Percentiles rank a stretch among this genome's conserved stretches.
These are phyloP conservation scores for Colletotrichum salicis DNA, from an alignment of 2,329 filamentous ascomycete species.

Conservation along the genomic window DNA sequence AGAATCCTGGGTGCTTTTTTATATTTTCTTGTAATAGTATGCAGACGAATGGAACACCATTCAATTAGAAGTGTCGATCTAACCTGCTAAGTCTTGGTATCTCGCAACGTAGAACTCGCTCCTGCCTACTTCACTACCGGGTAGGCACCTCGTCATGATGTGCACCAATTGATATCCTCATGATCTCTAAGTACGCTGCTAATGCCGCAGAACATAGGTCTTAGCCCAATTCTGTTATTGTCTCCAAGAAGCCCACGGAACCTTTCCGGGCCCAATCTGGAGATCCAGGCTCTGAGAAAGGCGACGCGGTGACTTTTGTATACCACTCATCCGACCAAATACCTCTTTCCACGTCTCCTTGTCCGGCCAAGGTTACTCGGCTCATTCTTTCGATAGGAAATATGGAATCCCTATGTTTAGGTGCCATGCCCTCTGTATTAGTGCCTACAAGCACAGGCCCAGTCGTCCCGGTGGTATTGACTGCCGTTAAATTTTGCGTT, in stretches of 20 bases:
- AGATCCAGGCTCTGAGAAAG: background rate
- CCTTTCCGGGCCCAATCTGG: background rate
- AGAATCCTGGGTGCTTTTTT: background rate
- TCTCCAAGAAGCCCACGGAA: background rate
- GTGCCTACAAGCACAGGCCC: background rate
- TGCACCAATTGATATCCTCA: too few relatives aligned
- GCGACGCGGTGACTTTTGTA: background rate
- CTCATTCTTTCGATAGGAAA: constrained; percentile 5
- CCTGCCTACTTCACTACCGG: too few relatives aligned
- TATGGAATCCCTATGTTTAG: background rate
- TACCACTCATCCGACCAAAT: background rate
- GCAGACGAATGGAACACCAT: background rate
- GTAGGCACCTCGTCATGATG: too few relatives aligned
- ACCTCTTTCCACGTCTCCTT: background rate
- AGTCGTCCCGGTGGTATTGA: background rate
- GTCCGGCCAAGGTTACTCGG: background rate
- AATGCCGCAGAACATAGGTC: background rate
- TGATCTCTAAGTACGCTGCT: too few relatives aligned
- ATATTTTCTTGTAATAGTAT: background rate
- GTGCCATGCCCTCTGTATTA: background rate
- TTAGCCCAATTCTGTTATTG: background rate
- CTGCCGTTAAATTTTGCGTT: constrained; percentile 10
- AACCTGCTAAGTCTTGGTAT: too few relatives aligned
- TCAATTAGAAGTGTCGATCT: too few relatives aligned
- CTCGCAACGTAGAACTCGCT: too few relatives aligned